Evolutionary conservation across 2,329 filamentous ascomycete species (phyloP).

Genomic region (Penicillium sp.): DNA sequence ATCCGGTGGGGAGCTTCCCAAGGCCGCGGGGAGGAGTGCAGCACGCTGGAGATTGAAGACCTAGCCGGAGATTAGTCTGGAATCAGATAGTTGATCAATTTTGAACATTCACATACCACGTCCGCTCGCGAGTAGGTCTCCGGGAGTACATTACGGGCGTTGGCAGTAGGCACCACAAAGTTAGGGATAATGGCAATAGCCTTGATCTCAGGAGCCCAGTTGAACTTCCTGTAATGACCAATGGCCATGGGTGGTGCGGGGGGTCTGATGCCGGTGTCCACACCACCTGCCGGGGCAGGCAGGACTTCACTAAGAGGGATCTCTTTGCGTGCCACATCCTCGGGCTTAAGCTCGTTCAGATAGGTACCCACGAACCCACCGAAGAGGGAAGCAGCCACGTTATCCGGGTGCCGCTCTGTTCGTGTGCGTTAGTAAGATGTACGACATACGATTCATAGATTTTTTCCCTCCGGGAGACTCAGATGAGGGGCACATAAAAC

Average conservation of each 20-base stretch:
- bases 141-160: constrained; percentile 82
- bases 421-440: constrained; percentile 15
- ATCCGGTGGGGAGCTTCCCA: constrained; percentile 86
- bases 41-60: constrained; percentile 92
- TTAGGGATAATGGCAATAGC: constrained; percentile 94
- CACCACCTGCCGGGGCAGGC: constrained; percentile 82
- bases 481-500: background rate
- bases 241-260: constrained; percentile 89
- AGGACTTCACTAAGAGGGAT: constrained; percentile 94
- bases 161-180: constrained; percentile 93
- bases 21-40: constrained; percentile 82
- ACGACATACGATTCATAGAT: background rate
- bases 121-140: constrained; percentile 75
- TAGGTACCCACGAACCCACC: constrained; percentile 97
- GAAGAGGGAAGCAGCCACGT: constrained; percentile 91
- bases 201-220: constrained; percentile 93
- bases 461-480: background rate
- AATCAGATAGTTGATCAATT: background rate
- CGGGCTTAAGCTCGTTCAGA: constrained; percentile 84
- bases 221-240: constrained; percentile 93
- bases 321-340: constrained; percentile 85
- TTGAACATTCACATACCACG: constrained; percentile 60
- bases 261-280: constrained; percentile 83
- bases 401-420: constrained; percentile 78
- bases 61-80: constrained; percentile 25